Conservation (phyloP, 176 grass and related monocot species). For the Lolium multiflorum region DNA sequence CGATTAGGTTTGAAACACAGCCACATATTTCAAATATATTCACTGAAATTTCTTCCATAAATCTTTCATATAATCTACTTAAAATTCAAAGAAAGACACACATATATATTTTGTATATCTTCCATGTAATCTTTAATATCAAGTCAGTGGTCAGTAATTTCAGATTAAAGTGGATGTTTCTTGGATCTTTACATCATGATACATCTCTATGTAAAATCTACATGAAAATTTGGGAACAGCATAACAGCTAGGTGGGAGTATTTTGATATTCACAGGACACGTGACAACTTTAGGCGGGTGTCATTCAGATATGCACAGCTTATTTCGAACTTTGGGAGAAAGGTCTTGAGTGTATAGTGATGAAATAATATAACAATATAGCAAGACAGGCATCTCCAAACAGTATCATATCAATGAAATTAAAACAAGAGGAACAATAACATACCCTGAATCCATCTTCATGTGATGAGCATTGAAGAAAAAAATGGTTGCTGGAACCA, state of each 20-base stretch:
- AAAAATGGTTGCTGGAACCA: conserved; percentile 80
- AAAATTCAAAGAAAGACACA: neutral
- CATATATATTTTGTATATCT: neutral
- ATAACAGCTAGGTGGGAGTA: neutral
- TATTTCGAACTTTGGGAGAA: neutral
- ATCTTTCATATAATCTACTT: neutral
- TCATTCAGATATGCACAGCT: neutral
- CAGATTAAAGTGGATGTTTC: neutral
- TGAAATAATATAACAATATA: neutral
- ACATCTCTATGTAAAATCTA: conserved; percentile 10
- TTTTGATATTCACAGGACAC: neutral
- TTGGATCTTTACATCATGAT: neutral
- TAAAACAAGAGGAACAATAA: neutral
- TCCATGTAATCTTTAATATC: neutral
- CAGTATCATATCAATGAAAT: conserved; percentile 17
- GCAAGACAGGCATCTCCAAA: neutral
- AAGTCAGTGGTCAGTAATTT: neutral
- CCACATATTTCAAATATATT: neutral
- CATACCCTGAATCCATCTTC: conserved; percentile 94
- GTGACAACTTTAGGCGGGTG: neutral
- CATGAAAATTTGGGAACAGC: neutral
- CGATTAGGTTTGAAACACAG: neutral
- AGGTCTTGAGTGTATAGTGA: neutral
- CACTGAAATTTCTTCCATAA: neutral
- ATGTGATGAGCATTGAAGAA: conserved; percentile 99